These are phyloP conservation scores for Schizosaccharomyces octosporus DNA, from an alignment of 805 yeast species.

Conservation along the genomic window DNA sequence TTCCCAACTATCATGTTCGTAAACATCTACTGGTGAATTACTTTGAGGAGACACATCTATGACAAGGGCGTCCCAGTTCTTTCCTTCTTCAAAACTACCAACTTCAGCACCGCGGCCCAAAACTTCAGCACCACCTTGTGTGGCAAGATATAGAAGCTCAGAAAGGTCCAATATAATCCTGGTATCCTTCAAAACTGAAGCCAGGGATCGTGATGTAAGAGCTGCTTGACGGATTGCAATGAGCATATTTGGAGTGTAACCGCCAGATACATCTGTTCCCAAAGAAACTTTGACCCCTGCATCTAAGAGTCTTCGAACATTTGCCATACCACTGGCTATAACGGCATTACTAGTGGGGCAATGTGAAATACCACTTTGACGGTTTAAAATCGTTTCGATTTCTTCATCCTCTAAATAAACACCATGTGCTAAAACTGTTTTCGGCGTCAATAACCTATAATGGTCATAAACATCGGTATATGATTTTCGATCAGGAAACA, in stretches of 20 bases:
- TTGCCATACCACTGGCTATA: constrained; percentile 74
- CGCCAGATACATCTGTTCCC: constrained; percentile 64
- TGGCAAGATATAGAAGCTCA: constrained; percentile 60
- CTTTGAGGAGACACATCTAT: constrained; percentile 28
- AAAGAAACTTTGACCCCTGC: constrained; percentile 51
- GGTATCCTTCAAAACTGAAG: constrained; percentile 23
- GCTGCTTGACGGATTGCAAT: constrained; percentile 45
- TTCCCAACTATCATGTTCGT: constrained; percentile 22
- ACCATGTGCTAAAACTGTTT: constrained; percentile 75
- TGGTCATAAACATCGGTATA: constrained; percentile 61
- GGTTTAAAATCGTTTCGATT: constrained; percentile 26
- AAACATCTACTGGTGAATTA: constrained; percentile 45
- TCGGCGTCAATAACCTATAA: constrained; percentile 30
- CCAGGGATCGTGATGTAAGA: constrained; percentile 40
- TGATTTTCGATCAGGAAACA: constrained; percentile 44
- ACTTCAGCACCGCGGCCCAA: constrained; percentile 29
- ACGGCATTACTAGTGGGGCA: constrained; percentile 85
- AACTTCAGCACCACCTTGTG: constrained; percentile 73
- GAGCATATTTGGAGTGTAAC: constrained; percentile 40
- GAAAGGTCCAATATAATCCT: constrained; percentile 29
- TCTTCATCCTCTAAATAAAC: constrained; percentile 50
- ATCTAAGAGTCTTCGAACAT: constrained; percentile 42
- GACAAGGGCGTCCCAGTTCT: constrained; percentile 62
- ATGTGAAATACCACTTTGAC: constrained; percentile 56
- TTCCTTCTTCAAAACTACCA: constrained; percentile 57